Base-by-base conservation (phyloP, 192 early-diverging fungal species). In the Lobosporangium transversale region DNA sequence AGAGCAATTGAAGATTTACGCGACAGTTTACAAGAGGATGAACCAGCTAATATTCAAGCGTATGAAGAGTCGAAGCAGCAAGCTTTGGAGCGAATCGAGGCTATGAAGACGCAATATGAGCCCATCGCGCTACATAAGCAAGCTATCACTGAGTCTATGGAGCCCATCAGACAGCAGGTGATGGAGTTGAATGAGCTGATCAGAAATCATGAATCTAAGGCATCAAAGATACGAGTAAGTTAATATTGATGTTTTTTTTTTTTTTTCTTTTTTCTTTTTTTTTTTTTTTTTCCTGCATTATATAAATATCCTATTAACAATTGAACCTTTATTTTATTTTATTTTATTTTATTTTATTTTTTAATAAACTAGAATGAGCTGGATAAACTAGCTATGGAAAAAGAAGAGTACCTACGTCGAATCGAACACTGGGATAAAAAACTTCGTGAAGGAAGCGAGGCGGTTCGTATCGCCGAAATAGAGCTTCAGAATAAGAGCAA, bases 31-130 rank as follows among this genome's bases (percentile, higher is more conserved):
- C 81, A 81, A 62, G 87, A 90, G 69, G 82, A 88, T 20, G 86
- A 89, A 58, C 87, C 89, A 1, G 85, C 85, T 18, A 87, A 91
- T 62, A 70, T 91, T 50, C 67, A 80, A 0, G 85, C 87, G 27
- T 81, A 88, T 37, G 87, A 89, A 61, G 83, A 86, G 33, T 73
- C 78, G 3, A 80, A 70, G 56, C 76, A 88, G 55, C 68, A 78
- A 48, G 62, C 82, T 15, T 65, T 84, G 10, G 48, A 57, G 9
- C 73, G 87, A 63, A 83, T 90, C 36, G 87, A 88, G 67, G 73
- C 83, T 33, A 81, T 88, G 57, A 76, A 80, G 44, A 83, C 79
- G 26, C 89, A 91, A 67, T 91, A 87, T 57, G 80, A 80, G 33
- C 85, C 86, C 42, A 70, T 87, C 26, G 63, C 79, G 21, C 42